Percentiles rank a stretch among this genome's conserved stretches.
Evolutionary conservation across 169 alveolate genomes (phyloP).

Genomic region (Cyclospora cayetanensis): DNA sequence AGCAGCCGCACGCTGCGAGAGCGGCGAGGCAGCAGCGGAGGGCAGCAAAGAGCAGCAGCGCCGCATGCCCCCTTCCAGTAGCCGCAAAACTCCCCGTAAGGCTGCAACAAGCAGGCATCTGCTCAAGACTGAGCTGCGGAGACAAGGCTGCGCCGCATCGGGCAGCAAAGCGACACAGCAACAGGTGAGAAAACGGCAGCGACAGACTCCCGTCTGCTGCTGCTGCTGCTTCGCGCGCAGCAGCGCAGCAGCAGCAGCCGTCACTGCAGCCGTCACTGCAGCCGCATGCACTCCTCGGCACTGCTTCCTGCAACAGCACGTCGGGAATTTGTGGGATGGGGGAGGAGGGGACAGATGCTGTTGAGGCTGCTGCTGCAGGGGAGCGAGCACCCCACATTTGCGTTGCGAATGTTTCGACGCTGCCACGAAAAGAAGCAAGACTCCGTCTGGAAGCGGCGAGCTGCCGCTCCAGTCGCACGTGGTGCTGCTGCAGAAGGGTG

Average conservation of each 20-base stretch:
- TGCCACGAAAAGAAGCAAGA: background rate
- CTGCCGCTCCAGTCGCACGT: slow-evolving; percentile 26
- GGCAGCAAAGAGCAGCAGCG: slow-evolving; percentile 23
- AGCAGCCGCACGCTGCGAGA: slow-evolving; percentile 12
- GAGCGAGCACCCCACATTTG: slow-evolving; percentile 45
- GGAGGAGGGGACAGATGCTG: too few relatives aligned
- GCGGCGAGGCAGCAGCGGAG: slow-evolving; percentile 33
- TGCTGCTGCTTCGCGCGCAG: background rate
- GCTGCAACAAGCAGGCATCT: slow-evolving; percentile 46
- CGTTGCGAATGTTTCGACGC: background rate
- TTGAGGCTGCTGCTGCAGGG: slow-evolving; percentile 1
- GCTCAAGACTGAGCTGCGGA: slow-evolving; percentile 33
- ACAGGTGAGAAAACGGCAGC: background rate
- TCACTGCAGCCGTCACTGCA: slow-evolving; percentile 15
- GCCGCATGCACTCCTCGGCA: background rate
- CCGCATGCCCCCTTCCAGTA: background rate
- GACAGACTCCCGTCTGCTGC: slow-evolving; percentile 21
- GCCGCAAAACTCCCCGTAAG: background rate
- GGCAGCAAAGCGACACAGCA: slow-evolving; percentile 27
- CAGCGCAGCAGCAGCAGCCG: slow-evolving; percentile 16
- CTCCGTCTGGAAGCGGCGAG: slow-evolving; percentile 3
- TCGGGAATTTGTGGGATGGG: too few relatives aligned
- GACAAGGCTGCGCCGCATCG: slow-evolving; percentile 23
- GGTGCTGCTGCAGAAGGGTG: slow-evolving; percentile 28
- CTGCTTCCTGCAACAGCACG: slow-evolving; percentile 13